phyloP scores from a whole-genome alignment of 2,329 filamentous ascomycete genomes.

The Botrytis aclada region DNA sequence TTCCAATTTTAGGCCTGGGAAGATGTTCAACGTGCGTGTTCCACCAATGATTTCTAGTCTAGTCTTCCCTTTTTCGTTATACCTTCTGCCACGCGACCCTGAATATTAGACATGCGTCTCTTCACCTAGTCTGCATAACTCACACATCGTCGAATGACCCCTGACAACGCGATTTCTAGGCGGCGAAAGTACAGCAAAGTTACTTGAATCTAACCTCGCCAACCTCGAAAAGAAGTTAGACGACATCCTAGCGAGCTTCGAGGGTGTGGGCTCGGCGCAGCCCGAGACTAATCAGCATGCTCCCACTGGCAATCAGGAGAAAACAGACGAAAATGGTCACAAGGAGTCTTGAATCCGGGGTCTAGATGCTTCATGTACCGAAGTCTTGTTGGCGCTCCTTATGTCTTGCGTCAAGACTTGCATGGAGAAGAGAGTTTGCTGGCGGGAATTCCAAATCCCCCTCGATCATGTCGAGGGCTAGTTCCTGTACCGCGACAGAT shows the following conservation, averaged over 20 bases:
- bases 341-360: neutral
- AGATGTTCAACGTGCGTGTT: conserved; percentile 18
- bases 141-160: neutral
- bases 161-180: conserved; percentile 22
- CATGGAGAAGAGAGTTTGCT: neutral
- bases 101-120: neutral
- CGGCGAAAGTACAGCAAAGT: conserved; percentile 53
- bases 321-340: neutral
- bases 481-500: neutral
- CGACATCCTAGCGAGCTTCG: conserved; percentile 50
- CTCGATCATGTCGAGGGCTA: neutral
- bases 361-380: neutral
- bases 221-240: conserved; percentile 55
- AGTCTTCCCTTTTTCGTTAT: neutral
- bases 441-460: too few species aligned
- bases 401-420: neutral
- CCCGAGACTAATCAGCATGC: neutral
- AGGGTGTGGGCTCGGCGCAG: conserved; percentile 31
- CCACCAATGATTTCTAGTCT: neutral
- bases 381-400: neutral
- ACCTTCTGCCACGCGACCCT: neutral
- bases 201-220: conserved; percentile 52
- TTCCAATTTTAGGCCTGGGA: conserved; percentile 15
- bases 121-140: neutral
- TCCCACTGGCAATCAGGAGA: neutral